phyloP scores from a whole-genome alignment of 208 protist species.

The Acanthamoeba pearcei region DNA sequence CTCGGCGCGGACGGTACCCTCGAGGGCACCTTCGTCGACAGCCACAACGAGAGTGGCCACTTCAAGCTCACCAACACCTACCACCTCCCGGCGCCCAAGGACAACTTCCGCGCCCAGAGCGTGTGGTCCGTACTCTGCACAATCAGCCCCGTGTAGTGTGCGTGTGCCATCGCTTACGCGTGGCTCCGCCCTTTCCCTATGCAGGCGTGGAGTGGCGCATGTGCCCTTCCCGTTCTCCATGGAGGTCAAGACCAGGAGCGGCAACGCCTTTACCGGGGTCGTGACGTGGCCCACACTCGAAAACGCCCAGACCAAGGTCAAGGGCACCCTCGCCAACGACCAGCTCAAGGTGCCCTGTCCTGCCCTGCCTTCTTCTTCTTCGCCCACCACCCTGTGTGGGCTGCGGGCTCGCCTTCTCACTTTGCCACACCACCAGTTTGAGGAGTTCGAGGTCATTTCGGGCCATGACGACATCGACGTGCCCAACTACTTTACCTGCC shows the following conservation, averaged over 20 bases:
- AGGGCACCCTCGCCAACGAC: conserved; percentile 43
- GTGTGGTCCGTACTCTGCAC: neutral
- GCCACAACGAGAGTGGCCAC: neutral
- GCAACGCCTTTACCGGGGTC: conserved; percentile 19
- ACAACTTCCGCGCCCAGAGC: conserved; percentile 32
- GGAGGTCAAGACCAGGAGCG: conserved; percentile 5
- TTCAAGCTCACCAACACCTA: conserved; percentile 56
- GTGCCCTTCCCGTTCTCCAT: conserved; percentile 37
- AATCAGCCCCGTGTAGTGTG: neutral
- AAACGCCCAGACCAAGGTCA: conserved; percentile 45
- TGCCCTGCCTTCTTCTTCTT: neutral
- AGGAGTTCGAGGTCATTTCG: conserved; percentile 57
- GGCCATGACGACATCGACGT: conserved; percentile 32
- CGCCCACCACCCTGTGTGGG: neutral
- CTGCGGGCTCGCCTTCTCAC: neutral
- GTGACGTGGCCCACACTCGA: conserved; percentile 33
- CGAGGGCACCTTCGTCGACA: conserved; percentile 44
- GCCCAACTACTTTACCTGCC: conserved; percentile 47
- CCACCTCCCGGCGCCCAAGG: conserved; percentile 42
- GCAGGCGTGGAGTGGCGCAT: conserved; percentile 49
- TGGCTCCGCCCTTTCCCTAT: neutral
- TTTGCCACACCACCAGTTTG: neutral
- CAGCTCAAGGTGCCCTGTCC: neutral
- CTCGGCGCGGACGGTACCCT: neutral
- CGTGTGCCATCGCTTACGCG: neutral